Conservation (phyloP, 148 eudicot genomes). For the Rhododendron ferrugineum region DNA sequence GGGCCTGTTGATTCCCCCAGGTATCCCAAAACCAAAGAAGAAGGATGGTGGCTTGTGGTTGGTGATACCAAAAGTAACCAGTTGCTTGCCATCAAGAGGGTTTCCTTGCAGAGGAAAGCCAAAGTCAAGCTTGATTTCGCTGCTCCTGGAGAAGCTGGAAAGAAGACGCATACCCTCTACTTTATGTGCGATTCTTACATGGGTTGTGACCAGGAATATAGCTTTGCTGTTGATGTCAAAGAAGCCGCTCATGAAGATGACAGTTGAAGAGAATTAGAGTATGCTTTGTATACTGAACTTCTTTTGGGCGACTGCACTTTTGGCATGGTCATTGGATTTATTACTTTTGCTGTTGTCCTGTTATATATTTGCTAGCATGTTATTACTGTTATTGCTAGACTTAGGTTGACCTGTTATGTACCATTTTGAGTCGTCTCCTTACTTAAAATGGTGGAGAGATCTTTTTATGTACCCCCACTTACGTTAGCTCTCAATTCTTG, state of each 20-base stretch:
- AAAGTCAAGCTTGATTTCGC: constrained; percentile 57
- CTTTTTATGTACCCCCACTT: no score
- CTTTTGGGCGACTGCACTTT: background rate
- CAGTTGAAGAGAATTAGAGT: background rate
- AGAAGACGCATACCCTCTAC: constrained; percentile 53
- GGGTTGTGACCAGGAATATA: constrained; percentile 87
- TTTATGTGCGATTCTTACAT: constrained; percentile 83
- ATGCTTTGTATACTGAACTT: background rate
- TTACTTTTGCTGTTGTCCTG: background rate
- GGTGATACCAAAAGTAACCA: constrained; percentile 68
- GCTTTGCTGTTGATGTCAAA: constrained; percentile 31
- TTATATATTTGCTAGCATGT: background rate
- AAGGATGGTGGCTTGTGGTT: constrained; percentile 88
- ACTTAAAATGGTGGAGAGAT: background rate
- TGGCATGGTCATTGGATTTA: background rate
- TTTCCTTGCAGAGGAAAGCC: constrained; percentile 62
- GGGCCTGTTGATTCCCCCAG: constrained; percentile 70
- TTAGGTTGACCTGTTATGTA: no score
- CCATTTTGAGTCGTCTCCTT: background rate
- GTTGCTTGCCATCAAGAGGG: constrained; percentile 74
- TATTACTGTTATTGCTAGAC: no score
- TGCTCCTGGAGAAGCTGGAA: constrained; percentile 51
- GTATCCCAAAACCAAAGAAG: constrained; percentile 73
- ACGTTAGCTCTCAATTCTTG: no score
- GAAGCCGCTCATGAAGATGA: constrained; percentile 11